A percentile compares a stretch with the other conserved stretches of the same genome.
Evolutionary conservation across 768 basidiomycete genomes (phyloP).

Genomic region (Strobilomyces confusus): DNA sequence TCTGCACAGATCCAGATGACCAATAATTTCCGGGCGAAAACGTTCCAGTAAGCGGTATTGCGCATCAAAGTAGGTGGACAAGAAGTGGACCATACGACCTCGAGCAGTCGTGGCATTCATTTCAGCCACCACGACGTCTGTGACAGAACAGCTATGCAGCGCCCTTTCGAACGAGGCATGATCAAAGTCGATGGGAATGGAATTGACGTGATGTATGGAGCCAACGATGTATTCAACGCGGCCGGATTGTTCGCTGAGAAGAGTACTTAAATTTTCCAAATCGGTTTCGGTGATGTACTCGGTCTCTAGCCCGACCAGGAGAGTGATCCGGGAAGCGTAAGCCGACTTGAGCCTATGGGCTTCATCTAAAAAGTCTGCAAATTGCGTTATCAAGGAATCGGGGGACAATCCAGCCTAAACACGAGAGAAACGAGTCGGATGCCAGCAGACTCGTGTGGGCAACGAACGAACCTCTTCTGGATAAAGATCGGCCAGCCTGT

Average conservation of each 20-base stretch:
- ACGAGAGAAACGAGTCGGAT: conserved; percentile 13
- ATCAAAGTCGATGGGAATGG: conserved; percentile 92
- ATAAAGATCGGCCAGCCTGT: conserved; percentile 76
- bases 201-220: conserved; percentile 86
- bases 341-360: conserved; percentile 68
- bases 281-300: conserved; percentile 77
- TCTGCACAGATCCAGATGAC: conserved; percentile 90
- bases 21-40: conserved; percentile 84
- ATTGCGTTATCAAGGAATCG: conserved; percentile 55
- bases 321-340: conserved; percentile 62
- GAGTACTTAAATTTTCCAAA: conserved; percentile 49
- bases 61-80: conserved; percentile 77
- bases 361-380: conserved; percentile 69
- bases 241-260: conserved; percentile 46
- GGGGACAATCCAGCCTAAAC: conserved; percentile 53
- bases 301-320: conserved; percentile 90
- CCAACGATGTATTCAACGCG: conserved; percentile 88
- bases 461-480: conserved; percentile 80
- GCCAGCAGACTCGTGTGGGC: conserved; percentile 3
- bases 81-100: conserved; percentile 42
- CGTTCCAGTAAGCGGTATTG: conserved; percentile 69
- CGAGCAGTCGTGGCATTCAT: conserved; percentile 19
- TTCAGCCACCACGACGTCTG: conserved; percentile 22
- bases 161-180: conserved; percentile 60
- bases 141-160: conserved; percentile 41